Evolutionary conservation across 306 rosid species (phyloP).

Genomic region (Cucurbita moschata): DNA sequence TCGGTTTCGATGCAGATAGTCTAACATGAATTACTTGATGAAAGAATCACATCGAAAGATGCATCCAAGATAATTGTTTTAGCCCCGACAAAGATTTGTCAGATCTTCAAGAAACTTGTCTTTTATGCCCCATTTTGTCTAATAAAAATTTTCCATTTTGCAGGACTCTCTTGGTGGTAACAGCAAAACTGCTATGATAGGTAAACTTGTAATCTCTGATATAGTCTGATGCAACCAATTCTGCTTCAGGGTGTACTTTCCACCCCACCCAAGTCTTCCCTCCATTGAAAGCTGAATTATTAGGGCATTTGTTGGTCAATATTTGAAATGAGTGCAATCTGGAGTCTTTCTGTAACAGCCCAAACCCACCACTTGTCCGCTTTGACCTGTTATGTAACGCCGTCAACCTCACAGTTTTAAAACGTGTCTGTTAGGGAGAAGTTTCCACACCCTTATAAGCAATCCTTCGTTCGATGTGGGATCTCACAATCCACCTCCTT

Average conservation of each 20-base stretch:
- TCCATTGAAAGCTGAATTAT: neutral
- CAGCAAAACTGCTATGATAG: slow-evolving; percentile 99
- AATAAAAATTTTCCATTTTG: slow-evolving; percentile 15
- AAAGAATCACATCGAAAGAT: neutral
- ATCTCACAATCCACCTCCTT: too few relatives aligned
- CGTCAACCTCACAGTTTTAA: too few relatives aligned
- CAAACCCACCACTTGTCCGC: too few relatives aligned
- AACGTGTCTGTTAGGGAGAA: too few relatives aligned
- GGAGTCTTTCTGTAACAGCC: neutral
- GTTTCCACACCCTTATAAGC: too few relatives aligned
- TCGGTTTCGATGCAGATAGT: slow-evolving; percentile 11
- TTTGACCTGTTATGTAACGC: too few relatives aligned
- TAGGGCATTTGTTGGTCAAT: neutral
- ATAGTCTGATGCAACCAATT: neutral
- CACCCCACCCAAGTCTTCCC: neutral
- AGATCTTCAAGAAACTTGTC: neutral
- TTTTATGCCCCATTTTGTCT: neutral
- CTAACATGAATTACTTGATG: neutral
- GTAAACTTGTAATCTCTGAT: slow-evolving; percentile 17
- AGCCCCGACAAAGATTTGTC: neutral
- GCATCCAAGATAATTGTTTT: neutral
- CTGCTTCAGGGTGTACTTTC: neutral
- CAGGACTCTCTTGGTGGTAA: slow-evolving; percentile 99
- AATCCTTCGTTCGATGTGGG: too few relatives aligned
- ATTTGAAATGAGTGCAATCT: neutral